Conservation (phyloP, 257 asterid genomes). For the Jasminum sambac region DNA sequence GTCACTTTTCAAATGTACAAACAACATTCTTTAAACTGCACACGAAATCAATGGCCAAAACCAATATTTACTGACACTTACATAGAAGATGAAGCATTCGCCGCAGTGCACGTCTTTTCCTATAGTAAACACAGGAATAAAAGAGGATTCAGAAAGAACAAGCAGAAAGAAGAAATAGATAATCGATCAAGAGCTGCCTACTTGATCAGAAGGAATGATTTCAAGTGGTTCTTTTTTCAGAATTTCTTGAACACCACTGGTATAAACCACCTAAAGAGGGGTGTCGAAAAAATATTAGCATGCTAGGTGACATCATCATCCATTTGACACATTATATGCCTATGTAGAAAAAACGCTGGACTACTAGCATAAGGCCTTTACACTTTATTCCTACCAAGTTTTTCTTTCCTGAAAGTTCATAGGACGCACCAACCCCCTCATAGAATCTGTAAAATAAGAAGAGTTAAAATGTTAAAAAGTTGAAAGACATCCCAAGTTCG, state of each 20-base stretch:
- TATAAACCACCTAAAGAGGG: constrained; percentile 34
- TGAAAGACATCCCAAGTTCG: constrained; percentile 7
- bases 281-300: constrained; percentile 9
- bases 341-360: neutral
- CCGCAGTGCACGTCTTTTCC: constrained; percentile 5
- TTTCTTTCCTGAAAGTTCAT: constrained; percentile 38
- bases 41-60: neutral
- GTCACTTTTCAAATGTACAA: neutral
- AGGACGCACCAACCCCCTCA: constrained; percentile 41
- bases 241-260: constrained; percentile 38
- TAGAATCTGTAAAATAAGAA: constrained; percentile 43
- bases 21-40: neutral
- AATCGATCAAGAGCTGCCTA: constrained; percentile 16
- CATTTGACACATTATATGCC: neutral
- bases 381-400: constrained; percentile 35
- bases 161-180: constrained; percentile 11
- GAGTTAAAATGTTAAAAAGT: neutral
- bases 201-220: constrained; percentile 20
- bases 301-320: neutral
- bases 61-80: constrained; percentile 13
- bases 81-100: constrained; percentile 20
- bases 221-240: constrained; percentile 36
- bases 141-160: neutral
- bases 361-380: neutral
- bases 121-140: constrained; percentile 16